These are phyloP conservation scores for Gynostemma pentaphyllum DNA, from an alignment of 306 rosid species.

Conservation along the genomic window DNA sequence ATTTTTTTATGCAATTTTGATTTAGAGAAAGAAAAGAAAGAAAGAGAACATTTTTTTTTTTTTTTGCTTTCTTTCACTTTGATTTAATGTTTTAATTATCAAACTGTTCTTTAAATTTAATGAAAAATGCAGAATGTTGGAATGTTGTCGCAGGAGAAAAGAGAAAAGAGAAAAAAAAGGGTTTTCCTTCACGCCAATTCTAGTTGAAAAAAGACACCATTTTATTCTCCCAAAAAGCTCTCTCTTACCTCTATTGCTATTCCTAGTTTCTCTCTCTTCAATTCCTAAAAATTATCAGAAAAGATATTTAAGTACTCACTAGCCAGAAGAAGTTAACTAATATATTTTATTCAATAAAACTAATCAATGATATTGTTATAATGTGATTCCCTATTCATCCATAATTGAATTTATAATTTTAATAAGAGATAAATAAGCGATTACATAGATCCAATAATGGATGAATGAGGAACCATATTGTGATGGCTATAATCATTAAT, in stretches of 20 bases:
- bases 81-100: constrained; percentile 12
- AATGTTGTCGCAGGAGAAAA: constrained; percentile 15
- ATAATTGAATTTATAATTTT: too few species aligned
- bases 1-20: background rate
- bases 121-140: constrained; percentile 13
- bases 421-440: too few species aligned
- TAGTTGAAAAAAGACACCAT: constrained; percentile 44
- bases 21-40: constrained; percentile 14
- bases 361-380: too few species aligned
- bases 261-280: background rate
- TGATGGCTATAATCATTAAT: too few species aligned
- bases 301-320: too few species aligned
- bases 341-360: too few species aligned
- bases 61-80: constrained; percentile 6
- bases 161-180: constrained; percentile 9
- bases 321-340: too few species aligned
- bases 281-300: background rate
- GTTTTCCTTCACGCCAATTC: constrained; percentile 45
- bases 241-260: background rate
- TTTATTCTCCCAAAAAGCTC: constrained; percentile 27
- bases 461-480: too few species aligned
- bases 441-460: too few species aligned
- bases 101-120: constrained; percentile 8
- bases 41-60: background rate
- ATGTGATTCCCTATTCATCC: too few species aligned